Conservation (phyloP, 2,329 filamentous ascomycete genomes). For the Escovopsis weberi region DNA sequence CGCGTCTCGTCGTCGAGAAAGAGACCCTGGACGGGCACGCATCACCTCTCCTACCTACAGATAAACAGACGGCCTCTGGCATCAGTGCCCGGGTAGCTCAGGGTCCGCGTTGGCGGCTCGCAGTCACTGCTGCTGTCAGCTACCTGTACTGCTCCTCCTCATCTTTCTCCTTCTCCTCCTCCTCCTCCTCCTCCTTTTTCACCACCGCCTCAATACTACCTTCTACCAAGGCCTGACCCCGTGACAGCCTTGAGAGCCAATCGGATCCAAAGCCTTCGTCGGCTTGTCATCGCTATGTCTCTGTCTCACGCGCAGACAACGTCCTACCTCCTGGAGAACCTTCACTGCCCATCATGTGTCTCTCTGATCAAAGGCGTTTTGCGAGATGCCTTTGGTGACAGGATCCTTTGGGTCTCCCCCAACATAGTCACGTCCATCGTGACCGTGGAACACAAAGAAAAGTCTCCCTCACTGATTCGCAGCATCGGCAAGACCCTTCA, state of each 20-base stretch:
- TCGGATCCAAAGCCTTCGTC: background rate
- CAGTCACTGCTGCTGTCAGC: too few species aligned
- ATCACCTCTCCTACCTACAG: too few species aligned
- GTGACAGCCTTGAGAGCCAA: too few species aligned
- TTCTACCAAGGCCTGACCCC: background rate
- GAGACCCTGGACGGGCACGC: too few species aligned
- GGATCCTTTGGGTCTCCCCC: slow-evolving; percentile 45
- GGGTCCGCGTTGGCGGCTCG: too few species aligned
- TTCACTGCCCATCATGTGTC: slow-evolving; percentile 68
- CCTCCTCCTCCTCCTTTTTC: background rate
- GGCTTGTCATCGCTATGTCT: slow-evolving; percentile 11
- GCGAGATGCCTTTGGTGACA: slow-evolving; percentile 28
- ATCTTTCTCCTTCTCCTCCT: background rate
- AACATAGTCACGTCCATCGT: slow-evolving; percentile 60
- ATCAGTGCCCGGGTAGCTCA: too few species aligned
- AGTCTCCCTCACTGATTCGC: slow-evolving; percentile 26
- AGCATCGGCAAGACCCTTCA: slow-evolving; percentile 34
- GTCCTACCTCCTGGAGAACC: slow-evolving; percentile 54
- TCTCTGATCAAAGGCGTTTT: slow-evolving; percentile 48
- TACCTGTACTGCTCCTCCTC: background rate
- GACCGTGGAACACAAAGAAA: slow-evolving; percentile 39
- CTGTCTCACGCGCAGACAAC: slow-evolving; percentile 29
- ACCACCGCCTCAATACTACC: too few species aligned
- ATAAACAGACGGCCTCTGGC: too few species aligned
- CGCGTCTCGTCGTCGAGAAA: too few species aligned